Base-by-base conservation (phyloP, 2,329 filamentous ascomycete species). In the Colletotrichum spaethianum region DNA sequence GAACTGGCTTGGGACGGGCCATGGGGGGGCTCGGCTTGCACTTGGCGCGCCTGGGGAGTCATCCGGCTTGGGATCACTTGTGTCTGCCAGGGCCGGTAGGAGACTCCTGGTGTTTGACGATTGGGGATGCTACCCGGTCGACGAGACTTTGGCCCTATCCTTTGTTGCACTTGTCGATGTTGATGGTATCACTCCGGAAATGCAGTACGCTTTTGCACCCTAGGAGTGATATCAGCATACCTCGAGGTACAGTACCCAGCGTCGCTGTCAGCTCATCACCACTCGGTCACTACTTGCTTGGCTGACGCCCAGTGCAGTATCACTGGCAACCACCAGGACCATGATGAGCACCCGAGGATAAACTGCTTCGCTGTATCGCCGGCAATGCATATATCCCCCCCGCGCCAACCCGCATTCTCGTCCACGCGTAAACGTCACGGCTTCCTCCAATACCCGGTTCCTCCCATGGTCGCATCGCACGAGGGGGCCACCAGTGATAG, bases 361-460 rank as follows among this genome's bases (percentile, higher is more conserved):
- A n/a, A 52, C 16, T 4, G 52, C 5, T 23, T 6, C 38, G 18
- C 26, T 33, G 14, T 52, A 64, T 14, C 20, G 1, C 42, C 26
- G 31, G 36, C 46, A 11, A 55, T 66, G 44, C 8, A 52, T 6
- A 48, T 36, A 42, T 52, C 46, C 23, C 63, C 38, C 33, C n/a
- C 40, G 18, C 20, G 44, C 48, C 31, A n/a, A 20, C 61, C 26
- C 48, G 61, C 20, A 60, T 57, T 20, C 33, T 18, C 38, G 33
- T 12, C 48, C 46, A 40, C 61, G 61, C 31, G 46, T 40, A 33
- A 60, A 56, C 65, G 59, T 72, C 65, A 72, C 69, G 42, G 52
- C 57, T 46, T 31, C 53, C 9, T 53, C 52, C 52, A 18, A n/a
- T 26, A 26, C 50, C 70, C 70, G 70, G 65, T 72, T 72, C 65